Conservation (phyloP, 345 rosid genomes). For the Eucalyptus regnans region DNA sequence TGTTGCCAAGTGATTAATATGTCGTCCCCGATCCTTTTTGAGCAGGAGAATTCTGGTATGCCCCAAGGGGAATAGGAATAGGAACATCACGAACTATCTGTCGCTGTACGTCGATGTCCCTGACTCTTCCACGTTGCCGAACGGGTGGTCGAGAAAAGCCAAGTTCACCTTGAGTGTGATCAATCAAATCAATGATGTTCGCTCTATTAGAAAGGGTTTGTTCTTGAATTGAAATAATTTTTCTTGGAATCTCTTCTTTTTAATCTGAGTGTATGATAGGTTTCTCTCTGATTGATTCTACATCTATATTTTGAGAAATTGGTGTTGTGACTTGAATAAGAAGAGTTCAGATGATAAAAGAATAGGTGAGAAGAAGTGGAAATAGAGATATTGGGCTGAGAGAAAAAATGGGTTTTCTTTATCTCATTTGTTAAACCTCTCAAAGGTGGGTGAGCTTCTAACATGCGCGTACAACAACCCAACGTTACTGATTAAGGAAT, state of each 20-base stretch:
- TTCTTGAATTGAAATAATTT: neutral
- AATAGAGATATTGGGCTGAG: neutral
- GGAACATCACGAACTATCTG: constrained; percentile 21
- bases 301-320: neutral
- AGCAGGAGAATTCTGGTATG: constrained; percentile 35
- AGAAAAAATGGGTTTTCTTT: neutral
- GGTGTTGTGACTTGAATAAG: neutral
- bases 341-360: neutral
- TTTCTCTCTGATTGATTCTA: neutral
- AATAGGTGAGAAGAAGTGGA: neutral
- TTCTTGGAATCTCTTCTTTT: neutral
- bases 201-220: constrained; percentile 18
- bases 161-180: constrained; percentile 23
- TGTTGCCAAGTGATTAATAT: neutral
- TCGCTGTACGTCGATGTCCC: constrained; percentile 39
- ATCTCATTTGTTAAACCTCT: neutral
- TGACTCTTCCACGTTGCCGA: constrained; percentile 24
- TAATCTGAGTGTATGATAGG: neutral
- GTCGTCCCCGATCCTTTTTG: neutral
- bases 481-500: too few species aligned
- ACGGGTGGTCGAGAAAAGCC: constrained; percentile 44
- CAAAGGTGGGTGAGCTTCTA: neutral
- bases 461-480: neutral
- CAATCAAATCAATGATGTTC: constrained; percentile 21
- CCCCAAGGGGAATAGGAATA: constrained; percentile 38